Conservation (phyloP, 495 filamentous ascomycete species). For the Trichoderma orchidacearum region DNA sequence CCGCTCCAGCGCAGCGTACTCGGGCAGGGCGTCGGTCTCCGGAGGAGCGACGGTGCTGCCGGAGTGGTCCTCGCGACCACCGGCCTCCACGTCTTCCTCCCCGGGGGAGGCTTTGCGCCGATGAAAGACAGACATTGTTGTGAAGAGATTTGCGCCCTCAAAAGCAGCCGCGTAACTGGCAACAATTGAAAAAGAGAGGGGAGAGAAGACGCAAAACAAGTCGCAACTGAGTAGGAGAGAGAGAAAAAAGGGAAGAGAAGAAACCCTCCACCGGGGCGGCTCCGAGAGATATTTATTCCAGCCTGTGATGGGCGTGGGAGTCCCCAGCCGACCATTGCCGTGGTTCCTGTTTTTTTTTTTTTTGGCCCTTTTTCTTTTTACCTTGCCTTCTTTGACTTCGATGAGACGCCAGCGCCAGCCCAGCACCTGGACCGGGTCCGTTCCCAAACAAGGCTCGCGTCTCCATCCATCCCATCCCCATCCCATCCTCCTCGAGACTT, state of each 20-base stretch:
- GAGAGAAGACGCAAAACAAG: slow-evolving; percentile 1
- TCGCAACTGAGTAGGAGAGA: not conserved
- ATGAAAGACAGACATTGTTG: not conserved
- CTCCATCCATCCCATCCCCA: not conserved
- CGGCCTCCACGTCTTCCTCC: not conserved
- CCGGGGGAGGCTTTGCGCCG: not conserved
- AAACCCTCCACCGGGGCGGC: not conserved
- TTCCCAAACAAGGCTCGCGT: not conserved
- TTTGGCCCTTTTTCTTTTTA: not conserved
- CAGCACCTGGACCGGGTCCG: too few relatives aligned
- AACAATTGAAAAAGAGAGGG: too few relatives aligned
- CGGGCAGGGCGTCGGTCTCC: not conserved
- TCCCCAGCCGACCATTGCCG: not conserved
- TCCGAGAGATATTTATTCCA: not conserved
- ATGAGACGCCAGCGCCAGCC: slow-evolving; percentile 1
- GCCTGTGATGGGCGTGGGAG: not conserved
- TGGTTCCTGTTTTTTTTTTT: slow-evolving; percentile 1
- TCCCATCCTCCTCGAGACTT: not conserved
- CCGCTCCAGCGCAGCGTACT: slow-evolving; percentile 2
- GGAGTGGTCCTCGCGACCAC: not conserved
- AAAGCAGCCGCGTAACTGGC: not conserved
- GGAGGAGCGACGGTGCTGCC: not conserved
- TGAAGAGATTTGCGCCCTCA: not conserved
- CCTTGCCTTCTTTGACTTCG: not conserved
- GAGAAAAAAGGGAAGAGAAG: not conserved